Base-by-base conservation (phyloP, 2,329 filamentous ascomycete genomes). In the Microsporum audouinii region DNA sequence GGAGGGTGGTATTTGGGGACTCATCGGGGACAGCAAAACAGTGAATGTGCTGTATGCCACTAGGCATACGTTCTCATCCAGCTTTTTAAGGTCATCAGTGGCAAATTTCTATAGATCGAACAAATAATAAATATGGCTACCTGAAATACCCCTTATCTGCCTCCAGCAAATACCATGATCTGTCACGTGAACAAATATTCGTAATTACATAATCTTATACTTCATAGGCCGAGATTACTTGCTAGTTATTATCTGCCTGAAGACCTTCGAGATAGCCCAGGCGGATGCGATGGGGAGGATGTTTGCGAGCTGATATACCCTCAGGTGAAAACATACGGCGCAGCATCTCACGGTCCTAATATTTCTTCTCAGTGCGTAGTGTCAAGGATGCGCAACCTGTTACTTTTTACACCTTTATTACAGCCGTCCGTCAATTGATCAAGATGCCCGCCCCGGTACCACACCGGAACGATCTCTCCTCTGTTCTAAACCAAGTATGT, bases 1-100 rank as follows among this genome's bases (percentile, higher is more conserved):
- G 83, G 80, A 10, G 88, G 87, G 14, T 92, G 86, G 79, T 92
- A 94, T 69, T 66, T 65, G 10, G 78, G 75, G 0, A 71, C 64
- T 12, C 77, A 77, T 62, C 65, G 62, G 53, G 68, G 66, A 29
- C 68, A 69, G 55, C 59, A 60, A 10, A 45, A 64, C 1, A 72
- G 69, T 58, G 70, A 73, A 45, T 76, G 74, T 62, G 67, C 67
- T n/a, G 62, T 76, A 41, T 7, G 43, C n/a, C 43, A 47, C 17
- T 29, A 27, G 43, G 10, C 17, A 12, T 23, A 12, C 43, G 8
- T 47, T 23, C 43, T 12, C 6, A 47, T 23, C 43, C 34, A 5
- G 34, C 5, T 36, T 36, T 68, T 70, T 38, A 61, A 61, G 7
- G 47, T 8, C 29, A 27, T 23, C 17, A 23, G 17, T 23, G 17